Conservation (phyloP, 2,329 filamentous ascomycete species). For the Xylaria sp. region DNA sequence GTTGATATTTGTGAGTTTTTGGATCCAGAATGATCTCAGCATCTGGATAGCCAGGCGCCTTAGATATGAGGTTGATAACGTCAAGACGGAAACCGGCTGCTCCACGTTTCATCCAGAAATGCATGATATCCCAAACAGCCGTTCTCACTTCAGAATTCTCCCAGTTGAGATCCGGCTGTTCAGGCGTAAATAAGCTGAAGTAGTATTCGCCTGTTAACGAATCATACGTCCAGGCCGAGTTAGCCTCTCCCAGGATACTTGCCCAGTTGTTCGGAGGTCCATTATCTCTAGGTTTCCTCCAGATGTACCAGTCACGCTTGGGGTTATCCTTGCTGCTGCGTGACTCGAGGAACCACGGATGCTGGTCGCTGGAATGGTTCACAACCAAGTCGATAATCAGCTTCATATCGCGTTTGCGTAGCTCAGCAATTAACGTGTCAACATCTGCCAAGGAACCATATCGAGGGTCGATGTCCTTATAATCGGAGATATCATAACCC, state of each 20-base stretch:
- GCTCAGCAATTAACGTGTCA: constrained; percentile 63
- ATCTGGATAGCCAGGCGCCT: constrained; percentile 62
- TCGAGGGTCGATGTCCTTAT: constrained; percentile 66
- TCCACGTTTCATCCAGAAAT: constrained; percentile 78
- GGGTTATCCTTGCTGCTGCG: constrained; percentile 64
- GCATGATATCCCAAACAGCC: constrained; percentile 75
- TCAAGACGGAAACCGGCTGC: constrained; percentile 78
- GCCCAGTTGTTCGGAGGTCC: constrained; percentile 81
- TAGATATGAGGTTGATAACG: constrained; percentile 75
- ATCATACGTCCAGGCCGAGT: constrained; percentile 67
- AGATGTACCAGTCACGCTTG: constrained; percentile 74
- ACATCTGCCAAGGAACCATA: constrained; percentile 73
- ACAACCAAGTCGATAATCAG: constrained; percentile 78
- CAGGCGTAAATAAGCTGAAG: constrained; percentile 69
- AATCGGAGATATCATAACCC: constrained; percentile 74
- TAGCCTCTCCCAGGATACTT: constrained; percentile 62
- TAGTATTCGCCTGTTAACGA: constrained; percentile 19
- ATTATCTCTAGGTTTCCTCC: constrained; percentile 56
- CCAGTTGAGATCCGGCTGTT: constrained; percentile 89
- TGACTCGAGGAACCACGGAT: constrained; percentile 74
- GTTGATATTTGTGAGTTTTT: constrained; percentile 52
- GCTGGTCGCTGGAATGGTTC: constrained; percentile 76
- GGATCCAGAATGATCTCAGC: constrained; percentile 57
- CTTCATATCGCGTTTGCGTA: constrained; percentile 68
- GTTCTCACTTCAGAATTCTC: constrained; percentile 70